Percentiles rank a stretch among this genome's conserved stretches.
Conservation (phyloP, 1,284 basidiomycete genomes). For the Apiotrichum sp. region DNA sequence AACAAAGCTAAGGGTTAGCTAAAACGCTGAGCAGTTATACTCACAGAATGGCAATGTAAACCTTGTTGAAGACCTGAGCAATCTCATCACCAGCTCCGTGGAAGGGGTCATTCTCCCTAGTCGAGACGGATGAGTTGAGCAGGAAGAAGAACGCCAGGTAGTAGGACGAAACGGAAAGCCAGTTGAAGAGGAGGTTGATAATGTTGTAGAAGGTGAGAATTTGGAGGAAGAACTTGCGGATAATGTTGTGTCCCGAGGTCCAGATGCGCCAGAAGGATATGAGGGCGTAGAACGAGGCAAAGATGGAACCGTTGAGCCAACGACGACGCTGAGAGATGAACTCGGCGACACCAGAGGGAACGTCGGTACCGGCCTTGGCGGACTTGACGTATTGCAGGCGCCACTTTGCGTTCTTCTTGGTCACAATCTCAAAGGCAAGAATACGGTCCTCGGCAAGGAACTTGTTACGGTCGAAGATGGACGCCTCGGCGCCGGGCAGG, state of each 20-base stretch:
- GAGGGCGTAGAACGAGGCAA: constrained; percentile 75
- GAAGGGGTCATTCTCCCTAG: constrained; percentile 61
- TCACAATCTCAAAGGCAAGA: constrained; percentile 42
- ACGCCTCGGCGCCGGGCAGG: constrained; percentile 39
- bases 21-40: constrained; percentile 1
- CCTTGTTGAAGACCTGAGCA: constrained; percentile 70
- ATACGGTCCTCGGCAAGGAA: constrained; percentile 62
- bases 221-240: constrained; percentile 74
- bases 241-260: constrained; percentile 81
- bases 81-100: constrained; percentile 65
- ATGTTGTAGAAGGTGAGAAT: constrained; percentile 48
- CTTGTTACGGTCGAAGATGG: constrained; percentile 68
- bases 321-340: constrained; percentile 85
- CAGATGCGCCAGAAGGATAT: constrained; percentile 78
- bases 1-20: constrained; percentile 22
- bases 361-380: constrained; percentile 81
- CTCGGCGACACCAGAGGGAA: constrained; percentile 67
- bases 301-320: constrained; percentile 70
- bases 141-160: constrained; percentile 50
- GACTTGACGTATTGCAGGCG: constrained; percentile 86
- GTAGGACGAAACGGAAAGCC: constrained; percentile 68
- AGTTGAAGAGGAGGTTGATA: constrained; percentile 42
- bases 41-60: constrained; percentile 52
- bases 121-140: constrained; percentile 60
- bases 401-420: constrained; percentile 44